These are phyloP conservation scores for Ustilago trichophora DNA, from an alignment of 1,284 basidiomycete genomes.

Conservation along the genomic window DNA sequence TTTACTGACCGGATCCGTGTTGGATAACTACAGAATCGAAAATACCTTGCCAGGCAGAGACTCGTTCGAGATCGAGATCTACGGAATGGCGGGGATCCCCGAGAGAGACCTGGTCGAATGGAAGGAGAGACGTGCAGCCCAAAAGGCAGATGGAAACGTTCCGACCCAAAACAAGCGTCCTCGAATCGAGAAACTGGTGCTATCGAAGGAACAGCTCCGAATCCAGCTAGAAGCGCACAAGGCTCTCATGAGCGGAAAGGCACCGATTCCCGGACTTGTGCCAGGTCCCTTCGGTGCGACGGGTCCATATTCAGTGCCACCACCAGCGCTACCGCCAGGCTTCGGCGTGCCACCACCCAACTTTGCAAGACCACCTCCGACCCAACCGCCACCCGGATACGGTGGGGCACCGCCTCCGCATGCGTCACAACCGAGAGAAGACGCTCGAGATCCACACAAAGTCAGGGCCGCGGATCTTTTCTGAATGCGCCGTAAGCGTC, in stretches of 20 bases:
- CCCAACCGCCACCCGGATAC: conserved; percentile 30
- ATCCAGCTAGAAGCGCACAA: conserved; percentile 89
- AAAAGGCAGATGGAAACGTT: conserved; percentile 29
- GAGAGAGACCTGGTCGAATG: conserved; percentile 92
- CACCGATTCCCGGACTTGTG: conserved; percentile 37
- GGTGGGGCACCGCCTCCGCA: conserved; percentile 6
- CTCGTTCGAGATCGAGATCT: conserved; percentile 98
- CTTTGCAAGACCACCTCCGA: conserved; percentile 32
- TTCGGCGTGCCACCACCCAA: conserved; percentile 27
- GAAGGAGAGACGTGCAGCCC: conserved; percentile 75
- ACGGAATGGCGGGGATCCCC: conserved; percentile 98
- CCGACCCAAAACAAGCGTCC: conserved; percentile 77
- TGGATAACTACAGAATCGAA: conserved; percentile 76
- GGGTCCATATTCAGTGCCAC: conserved; percentile 36
- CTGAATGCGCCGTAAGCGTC: too few relatives aligned
- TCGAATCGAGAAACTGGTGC: conserved; percentile 80
- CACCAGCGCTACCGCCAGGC: conserved; percentile 17
- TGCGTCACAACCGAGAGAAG: conserved; percentile 5
- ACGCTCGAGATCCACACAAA: conserved; percentile 16
- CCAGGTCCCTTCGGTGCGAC: conserved; percentile 24
- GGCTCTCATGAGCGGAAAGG: conserved; percentile 81
- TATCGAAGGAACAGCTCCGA: conserved; percentile 77
- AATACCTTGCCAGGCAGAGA: conserved; percentile 95
- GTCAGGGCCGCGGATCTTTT: conserved; percentile 47
- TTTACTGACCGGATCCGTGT: neutral